phyloP scores from a whole-genome alignment of 1,284 basidiomycete genomes.

The Lignosus rhinocerotis region DNA sequence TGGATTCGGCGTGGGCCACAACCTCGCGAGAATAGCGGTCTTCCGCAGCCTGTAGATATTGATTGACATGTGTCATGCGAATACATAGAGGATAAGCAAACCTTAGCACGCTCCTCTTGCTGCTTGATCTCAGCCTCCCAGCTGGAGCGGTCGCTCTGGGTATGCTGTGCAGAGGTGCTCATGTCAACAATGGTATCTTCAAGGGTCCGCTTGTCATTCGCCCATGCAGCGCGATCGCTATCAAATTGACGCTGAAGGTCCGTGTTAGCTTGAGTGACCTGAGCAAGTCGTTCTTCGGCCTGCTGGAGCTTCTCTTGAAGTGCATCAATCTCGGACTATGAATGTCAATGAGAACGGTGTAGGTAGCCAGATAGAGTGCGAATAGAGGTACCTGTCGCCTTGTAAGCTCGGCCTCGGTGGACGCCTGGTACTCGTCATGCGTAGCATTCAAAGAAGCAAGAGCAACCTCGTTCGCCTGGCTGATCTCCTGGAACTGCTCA shows the following conservation, averaged over 20 bases:
- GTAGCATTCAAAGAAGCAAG: constrained; percentile 69
- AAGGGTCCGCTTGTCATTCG: constrained; percentile 76
- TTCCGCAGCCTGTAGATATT: constrained; percentile 62
- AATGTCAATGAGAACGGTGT: background rate
- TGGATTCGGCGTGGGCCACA: constrained; percentile 80
- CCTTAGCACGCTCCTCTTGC: constrained; percentile 73
- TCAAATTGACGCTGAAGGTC: constrained; percentile 69
- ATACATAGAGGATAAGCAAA: constrained; percentile 28
- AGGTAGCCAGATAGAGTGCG: background rate
- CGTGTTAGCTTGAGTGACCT: constrained; percentile 50
- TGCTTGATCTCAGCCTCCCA: constrained; percentile 65
- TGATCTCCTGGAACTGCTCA: constrained; percentile 84
- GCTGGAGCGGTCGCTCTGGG: constrained; percentile 60
- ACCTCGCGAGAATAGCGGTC: constrained; percentile 80
- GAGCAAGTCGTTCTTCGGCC: constrained; percentile 57
- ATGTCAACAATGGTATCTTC: constrained; percentile 79
- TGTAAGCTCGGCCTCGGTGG: constrained; percentile 65
- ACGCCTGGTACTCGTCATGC: constrained; percentile 77
- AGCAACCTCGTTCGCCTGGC: constrained; percentile 78
- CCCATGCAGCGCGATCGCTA: constrained; percentile 65
- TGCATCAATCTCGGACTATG: constrained; percentile 65
- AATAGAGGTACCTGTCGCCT: constrained; percentile 58
- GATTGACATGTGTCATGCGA: background rate
- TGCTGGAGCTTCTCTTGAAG: constrained; percentile 63
- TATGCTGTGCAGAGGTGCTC: constrained; percentile 65